Percentiles rank a stretch among this genome's conserved stretches.
Evolutionary conservation across 345 rosid species (phyloP).

Genomic region (Cardamine resedifolia): DNA sequence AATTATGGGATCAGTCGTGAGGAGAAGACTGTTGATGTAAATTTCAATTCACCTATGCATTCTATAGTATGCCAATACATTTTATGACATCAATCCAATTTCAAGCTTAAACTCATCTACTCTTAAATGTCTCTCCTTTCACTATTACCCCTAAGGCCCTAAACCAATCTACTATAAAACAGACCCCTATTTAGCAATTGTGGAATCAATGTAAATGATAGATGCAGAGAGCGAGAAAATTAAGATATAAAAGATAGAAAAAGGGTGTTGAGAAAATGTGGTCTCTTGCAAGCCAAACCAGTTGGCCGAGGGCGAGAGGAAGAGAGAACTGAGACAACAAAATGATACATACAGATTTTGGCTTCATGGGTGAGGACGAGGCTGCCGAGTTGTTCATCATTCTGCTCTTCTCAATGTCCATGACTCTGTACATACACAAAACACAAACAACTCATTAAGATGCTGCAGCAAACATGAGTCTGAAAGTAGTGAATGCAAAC

Average conservation of each 20-base stretch:
- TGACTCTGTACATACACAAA: slow-evolving; percentile 33
- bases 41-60: not conserved
- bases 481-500: not conserved
- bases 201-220: slow-evolving; percentile 1
- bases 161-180: not conserved
- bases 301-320: not conserved
- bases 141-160: not conserved
- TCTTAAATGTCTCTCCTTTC: not conserved
- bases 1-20: not conserved
- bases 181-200: slow-evolving; percentile 4
- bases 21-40: not conserved
- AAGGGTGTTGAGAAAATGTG: not conserved
- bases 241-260: not conserved
- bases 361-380: slow-evolving; percentile 50
- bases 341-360: slow-evolving; percentile 40
- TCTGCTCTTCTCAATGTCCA: slow-evolving; percentile 55
- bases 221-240: slow-evolving; percentile 15
- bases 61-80: not conserved
- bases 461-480: not conserved
- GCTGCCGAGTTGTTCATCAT: slow-evolving; percentile 65
- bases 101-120: not conserved
- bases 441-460: slow-evolving; percentile 6
- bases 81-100: not conserved
- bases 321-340: slow-evolving; percentile 25
- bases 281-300: slow-evolving; percentile 32